Evolutionary conservation across 2,329 filamentous ascomycete species (phyloP), one percentile per base, ranked within the genome.

Genomic region (Colletotrichum sp.): DNA sequence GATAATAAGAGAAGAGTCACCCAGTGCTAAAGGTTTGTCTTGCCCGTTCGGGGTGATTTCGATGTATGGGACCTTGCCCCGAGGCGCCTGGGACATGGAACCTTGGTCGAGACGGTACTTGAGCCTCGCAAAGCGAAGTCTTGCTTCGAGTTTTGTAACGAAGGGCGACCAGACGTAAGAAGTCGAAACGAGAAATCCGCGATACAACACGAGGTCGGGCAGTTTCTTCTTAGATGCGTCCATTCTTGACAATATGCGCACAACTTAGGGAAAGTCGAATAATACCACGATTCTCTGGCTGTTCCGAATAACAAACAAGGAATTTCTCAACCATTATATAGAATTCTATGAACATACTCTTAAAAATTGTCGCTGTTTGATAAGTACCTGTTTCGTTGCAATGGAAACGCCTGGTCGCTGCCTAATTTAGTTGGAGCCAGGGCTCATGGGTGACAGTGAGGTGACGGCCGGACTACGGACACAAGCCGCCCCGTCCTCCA

Each of bases 61-160:
- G 18, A 48, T n/a, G 18, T 48, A 48, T 10, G 43, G 43, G 43
- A 48, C n/a, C 43, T 48, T 48, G 18, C 43, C 18, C 18, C 43
- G 43, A 48, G 43, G 43, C 10, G 43, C 43, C n/a, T 21, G 18
- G 18, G 43, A 48, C 43, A 48, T 48, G 18, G 43, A 48, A 12
- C 43, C 18, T 48, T 48, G 76, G 4, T 83, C 87, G 6, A 82
- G 79, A 18, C 77, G 79, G 81, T 93, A 93, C 1, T 81, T 52
- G 4, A 92, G 65, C 2, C 82, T 80, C 3, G 86, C 86, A 77
- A 92, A 87, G 16, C 92, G 91, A 7, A 93, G 85, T 16, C 91
- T 90, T 21, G 90, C 86, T 79, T 94, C 92, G 67, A 93, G 84
- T 80, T 93, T 93, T 59, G 83, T 89, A 68, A 92, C 90, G 77